Base-by-base conservation (phyloP, 257 asterid species). In the Fraxinus cuspidata region DNA sequence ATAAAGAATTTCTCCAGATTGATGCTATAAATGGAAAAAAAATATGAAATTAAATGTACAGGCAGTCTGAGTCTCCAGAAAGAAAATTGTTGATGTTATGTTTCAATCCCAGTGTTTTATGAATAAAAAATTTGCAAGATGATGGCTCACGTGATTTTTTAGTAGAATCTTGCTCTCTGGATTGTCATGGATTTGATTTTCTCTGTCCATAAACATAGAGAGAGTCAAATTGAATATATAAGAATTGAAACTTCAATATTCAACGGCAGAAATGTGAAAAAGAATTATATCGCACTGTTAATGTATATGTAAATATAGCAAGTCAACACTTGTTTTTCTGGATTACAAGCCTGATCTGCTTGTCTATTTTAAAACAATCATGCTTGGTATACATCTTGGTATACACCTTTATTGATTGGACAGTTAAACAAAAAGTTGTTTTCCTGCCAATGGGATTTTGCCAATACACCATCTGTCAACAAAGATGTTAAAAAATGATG, bases 281-380 rank as follows among this genome's bases (percentile, higher is more conserved):
- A 81, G 85, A 11, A 85, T 80, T 7, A 71, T 85, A 85, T 37
- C 75, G 81, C 12, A n/a, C 7, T 56, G 65, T 56, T 23, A 56
- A 18, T n/a, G 12, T 53, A 19, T 53, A n/a, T 53, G 5, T 56
- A 56, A 18, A 56, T n/a, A 56, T 56, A 56, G 65, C 65, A 56
- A 56, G 65, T 56, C 11, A 56, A 19, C 7, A 4, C 68, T 23
- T 60, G 19, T 11, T 60, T 60, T 60, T 1, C 31, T 7, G 13
- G 16, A 58, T 3, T 23, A 23, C 16, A 19, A 21, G 68, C 68
- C 13, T 23, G 31, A 60, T 23, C 18, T 60, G 68, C 68, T 60
- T 10, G 31, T 60, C 68, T 60, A 23, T 1, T 60, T 25, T 25
- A 32, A 32, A 32, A 32, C 35, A 32, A 32, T 32, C 35, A 32